A percentile compares a stretch with the other conserved stretches of the same genome.
Conservation (phyloP, 2,329 filamentous ascomycete species). For the Penicillium brasilianum region DNA sequence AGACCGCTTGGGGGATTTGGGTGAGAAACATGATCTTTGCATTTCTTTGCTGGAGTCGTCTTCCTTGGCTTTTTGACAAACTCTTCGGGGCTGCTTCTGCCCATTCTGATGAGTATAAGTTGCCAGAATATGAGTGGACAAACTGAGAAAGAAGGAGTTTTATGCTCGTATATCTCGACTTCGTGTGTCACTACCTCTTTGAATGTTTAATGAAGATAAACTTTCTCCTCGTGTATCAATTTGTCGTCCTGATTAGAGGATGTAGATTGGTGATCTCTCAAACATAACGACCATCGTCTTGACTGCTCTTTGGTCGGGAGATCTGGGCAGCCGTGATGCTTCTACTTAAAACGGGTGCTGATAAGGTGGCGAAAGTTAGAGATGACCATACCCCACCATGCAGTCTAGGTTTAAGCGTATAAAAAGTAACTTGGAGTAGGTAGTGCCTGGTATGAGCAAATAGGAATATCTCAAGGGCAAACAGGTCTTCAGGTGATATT, state of each 20-base stretch:
- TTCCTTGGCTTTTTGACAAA: slow-evolving; percentile 35
- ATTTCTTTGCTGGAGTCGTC: slow-evolving; percentile 44
- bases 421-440: too few species aligned
- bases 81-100: slow-evolving; percentile 41
- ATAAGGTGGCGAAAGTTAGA: too few species aligned
- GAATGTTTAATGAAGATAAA: neutral
- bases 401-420: too few species aligned
- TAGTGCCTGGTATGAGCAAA: too few species aligned
- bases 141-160: neutral
- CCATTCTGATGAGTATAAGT: slow-evolving; percentile 35
- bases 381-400: too few species aligned
- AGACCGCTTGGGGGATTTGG: slow-evolving; percentile 54
- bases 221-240: neutral
- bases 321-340: too few species aligned
- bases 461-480: too few species aligned
- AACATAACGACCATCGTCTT: neutral
- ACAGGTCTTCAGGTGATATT: too few species aligned
- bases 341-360: too few species aligned
- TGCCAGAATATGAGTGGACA: slow-evolving; percentile 49
- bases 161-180: neutral
- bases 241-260: neutral
- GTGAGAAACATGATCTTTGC: slow-evolving; percentile 51
- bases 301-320: too few species aligned
- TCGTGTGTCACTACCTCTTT: neutral
- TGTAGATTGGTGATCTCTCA: neutral